Base-by-base conservation (phyloP, 257 asterid genomes). In the Thymus mandschuricus region DNA sequence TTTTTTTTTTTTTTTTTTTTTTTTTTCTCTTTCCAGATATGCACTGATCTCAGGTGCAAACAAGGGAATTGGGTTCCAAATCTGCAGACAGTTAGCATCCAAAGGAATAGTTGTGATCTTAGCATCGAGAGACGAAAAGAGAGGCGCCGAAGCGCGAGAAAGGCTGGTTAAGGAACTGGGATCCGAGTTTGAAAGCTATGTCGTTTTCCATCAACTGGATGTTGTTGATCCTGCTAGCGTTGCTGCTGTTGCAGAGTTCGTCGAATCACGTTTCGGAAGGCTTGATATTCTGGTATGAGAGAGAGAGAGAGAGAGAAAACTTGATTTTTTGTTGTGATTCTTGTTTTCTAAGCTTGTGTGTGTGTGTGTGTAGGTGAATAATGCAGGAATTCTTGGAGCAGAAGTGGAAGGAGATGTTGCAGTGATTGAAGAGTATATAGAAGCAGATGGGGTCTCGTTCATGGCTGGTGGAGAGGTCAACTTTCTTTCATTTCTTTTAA, bases 121-220 rank as follows among this genome's bases (percentile, higher is more conserved):
- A 31, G 69, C 83, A 5, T 84, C 86, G 8, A 80, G 91, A 66
- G 79, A 80, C 61, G 79, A 64, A 62, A 70, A 73, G 30, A 78
- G 84, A 66, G 90, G 90, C 15, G 57, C 41, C 6, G 82, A 81
- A 66, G 93, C 93, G 13, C 40, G 27, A 27, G 65, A 80, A 12
- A 83, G 64, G 66, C 86, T 87, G 8, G 21, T 21, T 21, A 76
- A 80, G 38, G 75, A 13, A 8, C 21, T 21, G 21, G 21, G 21
- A 62, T 28, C 8, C 30, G 57, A 15, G 57, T 51, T 51, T 51
- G 30, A 10, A 13, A 74, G 21, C 1, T 29, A 75, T n/a, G 60
- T 84, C 4, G 27, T 74, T 11, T 82, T 82, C 67, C 92, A 82
- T 73, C 81, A 80, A 33, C 88, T 86, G 2, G 86, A 86, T 46